Evolutionary conservation across 495 filamentous ascomycete species (phyloP), one percentile per base, ranked within the genome.

Genomic region (Bryoglossum gracile): DNA sequence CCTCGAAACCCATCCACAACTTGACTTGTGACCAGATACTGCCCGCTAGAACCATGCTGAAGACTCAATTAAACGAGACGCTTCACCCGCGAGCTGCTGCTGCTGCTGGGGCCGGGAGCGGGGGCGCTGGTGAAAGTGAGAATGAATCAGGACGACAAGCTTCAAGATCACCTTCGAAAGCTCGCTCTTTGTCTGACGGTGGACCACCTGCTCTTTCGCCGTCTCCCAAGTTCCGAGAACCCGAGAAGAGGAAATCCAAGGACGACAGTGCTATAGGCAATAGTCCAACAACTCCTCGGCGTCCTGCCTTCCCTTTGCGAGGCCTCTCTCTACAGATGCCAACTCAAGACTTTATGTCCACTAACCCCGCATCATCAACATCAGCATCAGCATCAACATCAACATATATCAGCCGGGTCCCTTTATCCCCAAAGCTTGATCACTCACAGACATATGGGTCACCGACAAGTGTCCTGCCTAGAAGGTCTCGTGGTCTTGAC

Each of bases 401-500:
- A n/a, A 69, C 75, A 26, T 68, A 78, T 41, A 69, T 72, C 48
- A 83, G 73, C 57, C 79, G 79, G 46, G 76, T 76, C 24, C 87
- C 89, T 51, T 75, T 91, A 48, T 92, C 87, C 2, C 90, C 90
- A 8, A 87, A 92, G 58, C 77, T 91, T 33, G 89, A 95, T 58
- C 74, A 84, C 48, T 80, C 83, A 13, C 83, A 86, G 50, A 86
- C 80, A 24, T 95, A 92, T 69, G 84, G 86, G 37, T 88, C 88
- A 3, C 82, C 84, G 13, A 73, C 78, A n/a, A 92, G 87, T 13
- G 82, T 90, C 14, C 76, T 96, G 11, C 90, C 90, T 37, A 76
- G 90, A 42, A 81, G 89, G 41, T 94, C 88, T 4, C 79, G 90
- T 19, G 89, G 89, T 23, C 67, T 94, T 41, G 90, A 96, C 61